Percentiles rank a stretch among this genome's conserved stretches.
phyloP scores from a whole-genome alignment of 2,329 filamentous ascomycete genomes.

The Fusarium marasasianum region DNA sequence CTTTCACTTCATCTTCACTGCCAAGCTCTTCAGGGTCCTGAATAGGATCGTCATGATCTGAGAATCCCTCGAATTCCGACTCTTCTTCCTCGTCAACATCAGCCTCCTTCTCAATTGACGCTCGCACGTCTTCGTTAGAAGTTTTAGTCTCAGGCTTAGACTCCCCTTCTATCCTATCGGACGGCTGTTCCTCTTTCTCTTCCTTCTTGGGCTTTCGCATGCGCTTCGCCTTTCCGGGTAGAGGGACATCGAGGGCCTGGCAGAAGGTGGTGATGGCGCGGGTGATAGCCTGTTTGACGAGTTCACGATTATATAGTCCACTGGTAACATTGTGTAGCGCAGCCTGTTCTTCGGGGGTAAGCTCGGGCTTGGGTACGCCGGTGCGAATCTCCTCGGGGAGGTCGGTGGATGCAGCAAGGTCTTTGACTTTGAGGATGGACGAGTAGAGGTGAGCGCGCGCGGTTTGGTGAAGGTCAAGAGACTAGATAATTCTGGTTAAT shows the following conservation, averaged over 20 bases:
- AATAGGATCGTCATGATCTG: slow-evolving; percentile 35
- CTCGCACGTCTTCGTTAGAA: slow-evolving; percentile 31
- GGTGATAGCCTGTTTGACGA: slow-evolving; percentile 60
- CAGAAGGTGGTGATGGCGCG: slow-evolving; percentile 61
- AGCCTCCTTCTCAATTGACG: slow-evolving; percentile 35
- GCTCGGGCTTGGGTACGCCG: slow-evolving; percentile 59
- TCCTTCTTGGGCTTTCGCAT: slow-evolving; percentile 46
- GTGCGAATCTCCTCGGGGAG: slow-evolving; percentile 60
- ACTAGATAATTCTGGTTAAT: slow-evolving; percentile 47
- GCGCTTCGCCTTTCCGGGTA: slow-evolving; percentile 54
- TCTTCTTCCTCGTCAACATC: slow-evolving; percentile 46
- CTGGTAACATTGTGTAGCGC: slow-evolving; percentile 69
- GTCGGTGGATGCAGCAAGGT: slow-evolving; percentile 60
- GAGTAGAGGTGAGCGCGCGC: slow-evolving; percentile 66
- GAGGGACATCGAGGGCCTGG: slow-evolving; percentile 56
- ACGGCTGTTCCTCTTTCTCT: slow-evolving; percentile 44
- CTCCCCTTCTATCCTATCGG: slow-evolving; percentile 35
- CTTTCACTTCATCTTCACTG: slow-evolving; percentile 42
- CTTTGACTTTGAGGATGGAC: slow-evolving; percentile 63
- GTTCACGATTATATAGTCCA: slow-evolving; percentile 61
- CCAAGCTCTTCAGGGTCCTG: slow-evolving; percentile 31
- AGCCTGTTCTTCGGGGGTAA: slow-evolving; percentile 61
- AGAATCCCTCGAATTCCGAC: slow-evolving; percentile 51
- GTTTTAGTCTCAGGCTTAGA: slow-evolving; percentile 17
- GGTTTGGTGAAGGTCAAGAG: slow-evolving; percentile 66